Evolutionary conservation across 441 rosid genomes (phyloP).

Genomic region (Gossypium trilobum): DNA sequence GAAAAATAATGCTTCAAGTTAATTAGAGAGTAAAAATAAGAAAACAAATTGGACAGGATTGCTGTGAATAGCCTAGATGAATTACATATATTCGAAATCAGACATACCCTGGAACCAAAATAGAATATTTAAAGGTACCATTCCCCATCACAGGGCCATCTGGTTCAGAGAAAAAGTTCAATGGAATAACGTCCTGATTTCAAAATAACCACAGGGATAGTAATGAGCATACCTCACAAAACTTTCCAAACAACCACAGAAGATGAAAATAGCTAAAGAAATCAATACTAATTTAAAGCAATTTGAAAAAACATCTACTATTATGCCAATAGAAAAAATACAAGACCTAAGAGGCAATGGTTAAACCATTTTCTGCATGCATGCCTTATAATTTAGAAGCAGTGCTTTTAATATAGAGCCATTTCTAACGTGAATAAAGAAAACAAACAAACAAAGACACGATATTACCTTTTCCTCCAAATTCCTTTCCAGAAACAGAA

Average conservation of each 20-base stretch:
- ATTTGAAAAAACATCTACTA: neutral
- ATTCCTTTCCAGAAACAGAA: slow-evolving; percentile 63
- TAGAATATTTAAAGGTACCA: slow-evolving; percentile 70
- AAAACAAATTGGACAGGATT: neutral
- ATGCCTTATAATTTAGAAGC: neutral
- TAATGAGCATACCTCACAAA: slow-evolving; percentile 1
- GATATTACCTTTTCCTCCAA: slow-evolving; percentile 71
- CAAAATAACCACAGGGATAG: slow-evolving; percentile 10
- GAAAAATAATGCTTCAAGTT: slow-evolving; percentile 21
- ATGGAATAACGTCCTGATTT: slow-evolving; percentile 51
- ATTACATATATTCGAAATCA: neutral
- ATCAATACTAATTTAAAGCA: neutral
- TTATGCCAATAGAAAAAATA: neutral
- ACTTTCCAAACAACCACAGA: neutral
- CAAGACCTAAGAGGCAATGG: neutral
- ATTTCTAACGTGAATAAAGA: slow-evolving; percentile 6
- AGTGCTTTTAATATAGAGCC: neutral
- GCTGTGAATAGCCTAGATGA: neutral
- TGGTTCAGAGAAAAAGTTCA: slow-evolving; percentile 83
- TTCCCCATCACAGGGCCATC: slow-evolving; percentile 90
- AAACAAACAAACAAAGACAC: slow-evolving; percentile 1
- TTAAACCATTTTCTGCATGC: neutral
- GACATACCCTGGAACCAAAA: slow-evolving; percentile 78
- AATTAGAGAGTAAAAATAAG: slow-evolving; percentile 7
- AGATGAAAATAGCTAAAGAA: neutral